Base-by-base conservation (phyloP, 495 filamentous ascomycete genomes). In the Hypoxylon lenormandii region DNA sequence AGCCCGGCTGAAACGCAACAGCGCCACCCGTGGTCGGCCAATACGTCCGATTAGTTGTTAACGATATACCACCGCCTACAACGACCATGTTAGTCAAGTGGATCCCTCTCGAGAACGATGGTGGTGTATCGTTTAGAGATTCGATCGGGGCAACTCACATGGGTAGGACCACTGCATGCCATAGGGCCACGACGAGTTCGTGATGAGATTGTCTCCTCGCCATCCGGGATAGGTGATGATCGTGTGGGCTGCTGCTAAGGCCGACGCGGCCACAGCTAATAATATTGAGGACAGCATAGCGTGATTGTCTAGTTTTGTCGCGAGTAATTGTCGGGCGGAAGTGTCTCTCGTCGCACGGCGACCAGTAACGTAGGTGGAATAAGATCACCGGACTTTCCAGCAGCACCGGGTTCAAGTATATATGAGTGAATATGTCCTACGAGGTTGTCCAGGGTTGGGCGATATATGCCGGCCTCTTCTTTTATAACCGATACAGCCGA, bases 131-230 rank as follows among this genome's bases (percentile, higher is more conserved):
- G 10, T 6, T 10, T 26, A 13, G 52, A 30, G 23, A 38, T 37
- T 28, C 18, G 26, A 45, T 8, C 15, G 48, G 23, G 28, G 30
- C 13, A 52, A 82, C 91, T 83, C 81, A 98, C 95, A 99, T 79
- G 96, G 95, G 84, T 97, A 99, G 78, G 90, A 89, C 94, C 95
- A 98, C 81, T 97, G 91, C 92, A 97, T 94, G 80, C 96, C 95
- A 72, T 92, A 97, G 3, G 93, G 94, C 74, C 86, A 96, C 5
- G 86, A 86, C 4, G 86, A 86, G 77, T 92, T 96, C 46, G 89
- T 90, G 70, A 89, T 84, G 40, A 98, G 85, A 76, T 96, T 98
- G 81, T 99, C 90, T 69, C 93, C 95, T 87, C 95, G 85, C 88
- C 92, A 96, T 70, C 91, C 92, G 0, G 96, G 96, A 74, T 98